Percentiles rank a stretch among this genome's conserved stretches.
These are phyloP conservation scores for Wilhelminamyces savonicus DNA, from an alignment of 805 yeast species.

Conservation along the genomic window DNA sequence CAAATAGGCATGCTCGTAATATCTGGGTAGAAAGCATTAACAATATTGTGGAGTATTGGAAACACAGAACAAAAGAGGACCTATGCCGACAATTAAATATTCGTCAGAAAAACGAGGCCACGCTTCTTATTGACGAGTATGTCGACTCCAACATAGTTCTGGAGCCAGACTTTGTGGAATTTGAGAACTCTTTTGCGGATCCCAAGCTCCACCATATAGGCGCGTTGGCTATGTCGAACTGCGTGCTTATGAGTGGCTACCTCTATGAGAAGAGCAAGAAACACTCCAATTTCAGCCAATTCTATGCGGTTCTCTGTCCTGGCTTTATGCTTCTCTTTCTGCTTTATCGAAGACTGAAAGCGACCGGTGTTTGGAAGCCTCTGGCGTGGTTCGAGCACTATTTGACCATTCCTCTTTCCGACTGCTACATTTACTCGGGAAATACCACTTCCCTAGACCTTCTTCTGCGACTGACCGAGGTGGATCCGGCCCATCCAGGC, in stretches of 20 bases:
- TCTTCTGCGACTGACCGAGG: constrained; percentile 37
- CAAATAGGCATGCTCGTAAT: constrained; percentile 40
- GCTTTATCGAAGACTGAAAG: constrained; percentile 39
- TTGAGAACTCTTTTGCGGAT: constrained; percentile 41
- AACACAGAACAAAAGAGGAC: constrained; percentile 33
- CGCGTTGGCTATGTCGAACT: constrained; percentile 50
- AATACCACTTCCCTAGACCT: constrained; percentile 52
- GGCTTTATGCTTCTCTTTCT: constrained; percentile 59
- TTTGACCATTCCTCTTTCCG: constrained; percentile 54
- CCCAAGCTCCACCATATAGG: constrained; percentile 49
- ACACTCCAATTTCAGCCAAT: constrained; percentile 58
- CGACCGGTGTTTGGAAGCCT: constrained; percentile 41
- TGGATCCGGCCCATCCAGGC: constrained; percentile 47
- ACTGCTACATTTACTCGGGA: constrained; percentile 76
- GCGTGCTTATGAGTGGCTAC: constrained; percentile 58
- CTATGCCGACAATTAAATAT: constrained; percentile 25
- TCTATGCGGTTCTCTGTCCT: constrained; percentile 61
- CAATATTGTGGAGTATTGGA: constrained; percentile 55
- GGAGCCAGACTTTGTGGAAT: constrained; percentile 10
- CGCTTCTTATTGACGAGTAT: constrained; percentile 47
- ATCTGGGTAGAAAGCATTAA: constrained; percentile 60
- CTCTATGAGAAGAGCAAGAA: constrained; percentile 66
- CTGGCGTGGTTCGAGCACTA: constrained; percentile 45
- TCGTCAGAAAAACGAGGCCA: constrained; percentile 39
- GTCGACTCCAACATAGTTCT: constrained; percentile 50